Percentiles rank a stretch among this genome's conserved stretches.
Evolutionary conservation across 2,329 filamentous ascomycete genomes (phyloP).

Genomic region (Diplodia intermedia): DNA sequence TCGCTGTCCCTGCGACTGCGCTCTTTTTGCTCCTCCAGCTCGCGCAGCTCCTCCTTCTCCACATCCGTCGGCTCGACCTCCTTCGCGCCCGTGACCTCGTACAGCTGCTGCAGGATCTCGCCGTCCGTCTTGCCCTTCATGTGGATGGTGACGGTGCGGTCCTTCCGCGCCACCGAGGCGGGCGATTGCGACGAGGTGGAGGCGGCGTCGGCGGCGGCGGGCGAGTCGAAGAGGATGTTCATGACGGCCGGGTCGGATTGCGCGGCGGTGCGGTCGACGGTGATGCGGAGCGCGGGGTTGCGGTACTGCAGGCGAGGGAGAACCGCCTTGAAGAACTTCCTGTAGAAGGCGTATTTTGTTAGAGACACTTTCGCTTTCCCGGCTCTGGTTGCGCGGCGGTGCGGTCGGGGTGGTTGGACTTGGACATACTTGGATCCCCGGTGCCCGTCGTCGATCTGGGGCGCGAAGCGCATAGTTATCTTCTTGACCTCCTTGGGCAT

Average conservation of each 20-base stretch:
- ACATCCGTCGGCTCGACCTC: slow-evolving; percentile 63
- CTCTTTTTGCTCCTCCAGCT: too few species aligned
- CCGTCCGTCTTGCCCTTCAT: slow-evolving; percentile 69
- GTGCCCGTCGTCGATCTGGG: slow-evolving; percentile 69
- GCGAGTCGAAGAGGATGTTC: slow-evolving; percentile 56
- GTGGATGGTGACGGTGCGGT: slow-evolving; percentile 53
- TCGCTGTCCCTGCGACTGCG: slow-evolving; percentile 61
- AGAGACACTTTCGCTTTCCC: neutral
- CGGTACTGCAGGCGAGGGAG: slow-evolving; percentile 91
- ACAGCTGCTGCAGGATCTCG: slow-evolving; percentile 68
- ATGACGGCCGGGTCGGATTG: slow-evolving; percentile 64
- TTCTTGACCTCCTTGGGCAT: slow-evolving; percentile 77
- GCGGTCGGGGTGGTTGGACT: neutral
- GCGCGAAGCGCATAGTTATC: slow-evolving; percentile 77
- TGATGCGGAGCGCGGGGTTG: slow-evolving; percentile 86
- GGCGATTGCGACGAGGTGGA: slow-evolving; percentile 38
- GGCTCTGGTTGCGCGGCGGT: slow-evolving; percentile 13
- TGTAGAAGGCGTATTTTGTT: slow-evolving; percentile 46
- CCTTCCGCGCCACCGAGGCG: slow-evolving; percentile 21
- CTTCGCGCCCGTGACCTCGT: slow-evolving; percentile 67
- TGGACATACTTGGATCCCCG: slow-evolving; percentile 69
- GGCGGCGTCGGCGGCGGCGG: slow-evolving; percentile 35
- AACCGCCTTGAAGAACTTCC: slow-evolving; percentile 86
- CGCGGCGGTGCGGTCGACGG: slow-evolving; percentile 70
- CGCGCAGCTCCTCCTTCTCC: slow-evolving; percentile 65